Evolutionary conservation across 352 stramenopile species (phyloP).

Genomic region (Globisporangium nodosum): DNA sequence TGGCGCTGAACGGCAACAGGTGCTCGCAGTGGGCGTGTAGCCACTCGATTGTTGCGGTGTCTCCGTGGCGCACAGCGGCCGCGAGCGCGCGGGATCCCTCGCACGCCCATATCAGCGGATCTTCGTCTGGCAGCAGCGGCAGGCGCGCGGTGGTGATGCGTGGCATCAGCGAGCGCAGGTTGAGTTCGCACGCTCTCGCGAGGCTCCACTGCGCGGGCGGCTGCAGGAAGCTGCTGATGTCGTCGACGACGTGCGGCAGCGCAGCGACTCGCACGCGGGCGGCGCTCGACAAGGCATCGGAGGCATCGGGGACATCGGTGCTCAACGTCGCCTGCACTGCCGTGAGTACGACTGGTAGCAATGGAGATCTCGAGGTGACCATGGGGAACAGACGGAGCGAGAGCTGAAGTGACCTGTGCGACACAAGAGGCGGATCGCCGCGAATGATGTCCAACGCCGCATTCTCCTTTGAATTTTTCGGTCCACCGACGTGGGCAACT

Average conservation of each 20-base stretch:
- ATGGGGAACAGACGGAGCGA: too few species aligned
- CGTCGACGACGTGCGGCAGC: background rate
- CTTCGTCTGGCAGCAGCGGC: background rate
- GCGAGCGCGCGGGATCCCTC: background rate
- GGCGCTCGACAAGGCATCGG: background rate
- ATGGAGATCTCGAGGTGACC: too few species aligned
- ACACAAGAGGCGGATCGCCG: too few species aligned
- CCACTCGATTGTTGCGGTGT: conserved; percentile 1
- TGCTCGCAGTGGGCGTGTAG: background rate
- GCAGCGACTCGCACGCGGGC: background rate
- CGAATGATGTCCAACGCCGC: too few species aligned
- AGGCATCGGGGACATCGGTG: background rate
- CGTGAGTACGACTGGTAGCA: background rate
- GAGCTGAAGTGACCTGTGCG: too few species aligned
- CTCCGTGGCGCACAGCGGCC: background rate
- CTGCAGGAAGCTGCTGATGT: conserved; percentile 1
- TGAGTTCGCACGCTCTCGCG: background rate
- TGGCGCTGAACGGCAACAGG: background rate
- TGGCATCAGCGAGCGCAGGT: background rate
- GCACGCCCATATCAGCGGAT: background rate
- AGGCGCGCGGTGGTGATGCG: background rate
- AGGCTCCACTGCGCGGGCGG: background rate
- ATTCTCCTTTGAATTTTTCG: too few species aligned
- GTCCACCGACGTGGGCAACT: too few species aligned
- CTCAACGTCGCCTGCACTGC: background rate